These are phyloP conservation scores for Angomonas deanei DNA, from an alignment of 208 protist species.

Conservation along the genomic window DNA sequence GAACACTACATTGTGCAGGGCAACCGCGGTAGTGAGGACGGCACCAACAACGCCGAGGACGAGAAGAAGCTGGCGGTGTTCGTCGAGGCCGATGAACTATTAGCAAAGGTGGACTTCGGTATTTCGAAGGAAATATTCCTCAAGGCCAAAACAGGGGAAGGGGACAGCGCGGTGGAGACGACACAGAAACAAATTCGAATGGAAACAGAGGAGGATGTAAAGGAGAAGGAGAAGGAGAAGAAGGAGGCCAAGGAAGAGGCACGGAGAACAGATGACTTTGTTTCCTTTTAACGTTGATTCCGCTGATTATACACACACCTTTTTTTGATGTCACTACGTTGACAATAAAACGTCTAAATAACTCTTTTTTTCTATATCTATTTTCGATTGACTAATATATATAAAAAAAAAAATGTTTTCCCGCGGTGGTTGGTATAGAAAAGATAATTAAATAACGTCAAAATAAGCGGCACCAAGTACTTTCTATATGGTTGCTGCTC, in stretches of 20 bases:
- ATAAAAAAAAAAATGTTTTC: not conserved
- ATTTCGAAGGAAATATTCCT: constrained; percentile 71
- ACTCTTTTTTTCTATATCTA: not conserved
- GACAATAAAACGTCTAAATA: not conserved
- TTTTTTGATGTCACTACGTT: not conserved
- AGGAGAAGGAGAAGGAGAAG: not conserved
- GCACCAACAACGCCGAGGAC: not conserved
- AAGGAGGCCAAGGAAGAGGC: not conserved
- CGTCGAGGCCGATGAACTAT: constrained; percentile 52
- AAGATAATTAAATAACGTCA: not conserved
- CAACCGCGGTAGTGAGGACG: constrained; percentile 17
- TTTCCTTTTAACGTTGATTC: not conserved
- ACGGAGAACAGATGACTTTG: not conserved
- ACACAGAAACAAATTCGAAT: not conserved
- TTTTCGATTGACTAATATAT: not conserved
- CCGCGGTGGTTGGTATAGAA: too few relatives aligned
- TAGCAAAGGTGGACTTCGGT: constrained; percentile 70
- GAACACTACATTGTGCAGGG: constrained; percentile 64
- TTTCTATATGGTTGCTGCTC: not conserved
- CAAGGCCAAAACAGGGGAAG: not conserved
- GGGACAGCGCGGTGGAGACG: not conserved
- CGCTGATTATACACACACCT: not conserved
- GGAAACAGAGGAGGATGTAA: constrained; percentile 1
- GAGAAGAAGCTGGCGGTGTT: constrained; percentile 32
- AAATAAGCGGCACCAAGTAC: not conserved